Base-by-base conservation (phyloP, 1,139 yeast species). In the Pichia sp. region DNA sequence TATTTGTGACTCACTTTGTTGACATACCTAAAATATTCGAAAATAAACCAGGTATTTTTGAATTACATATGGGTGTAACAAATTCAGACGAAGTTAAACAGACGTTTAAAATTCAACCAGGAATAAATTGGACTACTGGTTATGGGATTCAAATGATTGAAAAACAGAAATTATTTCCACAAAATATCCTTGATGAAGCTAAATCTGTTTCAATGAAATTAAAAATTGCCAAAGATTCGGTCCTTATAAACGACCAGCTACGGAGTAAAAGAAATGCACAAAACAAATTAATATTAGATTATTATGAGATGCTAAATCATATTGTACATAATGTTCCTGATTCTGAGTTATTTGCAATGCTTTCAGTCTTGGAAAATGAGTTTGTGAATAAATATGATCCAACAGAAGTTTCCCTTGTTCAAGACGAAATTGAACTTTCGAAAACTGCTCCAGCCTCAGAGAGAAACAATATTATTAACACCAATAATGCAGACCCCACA, bases 1-100 rank as follows among this genome's bases (percentile, higher is more conserved):
- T 68, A 45, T 49, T 67, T 4, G 62, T 73, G 1, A 71, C 74
- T 0, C 75, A 69, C 55, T 70, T 68, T 48, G 60, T 56, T 33
- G 68, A 66, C 36, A 54, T 70, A 10, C 69, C 73, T 0, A 57
- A 58, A 25, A 54, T 64, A 0, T 49, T 71, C 22, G 54, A 58
- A 4, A 28, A 33, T 4, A 47, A 39, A 12, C 37, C 45, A 0
- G 49, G 54, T 0, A 46, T 54, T 9, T 48, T 53, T 10, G 65
- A 60, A 33, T 54, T 64, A 9, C 68, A 67, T 4, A 42, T 60
- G 27, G 39, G 37, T 6, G 39, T 36, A n/a, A n/a, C n/a, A n/a
- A n/a, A n/a, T n/a, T n/a, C n/a, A n/a, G n/a, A 12, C 11, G 10
- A 12, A 29, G 4, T 4, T 36, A 64, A 64, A 3, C 49, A 51